Base-by-base conservation (phyloP, 1,284 basidiomycete genomes). In the Hypsizygus ulmarius region DNA sequence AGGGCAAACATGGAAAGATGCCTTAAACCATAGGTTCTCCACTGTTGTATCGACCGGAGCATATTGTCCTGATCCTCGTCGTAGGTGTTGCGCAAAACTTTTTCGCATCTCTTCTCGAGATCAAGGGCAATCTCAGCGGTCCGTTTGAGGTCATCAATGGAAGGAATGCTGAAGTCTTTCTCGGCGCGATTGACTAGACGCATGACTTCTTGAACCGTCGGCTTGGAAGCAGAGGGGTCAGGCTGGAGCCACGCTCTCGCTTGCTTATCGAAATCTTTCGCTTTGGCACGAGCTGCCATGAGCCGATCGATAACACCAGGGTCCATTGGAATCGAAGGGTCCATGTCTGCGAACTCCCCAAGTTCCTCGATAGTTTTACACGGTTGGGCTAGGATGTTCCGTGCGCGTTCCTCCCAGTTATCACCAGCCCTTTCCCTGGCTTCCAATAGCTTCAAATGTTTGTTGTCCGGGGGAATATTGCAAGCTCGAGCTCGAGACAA, bases 261-360 rank as follows among this genome's bases (percentile, higher is more conserved):
- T 57, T 86, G 82, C 67, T 81, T 83, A 64, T 91, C 87, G 59
- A 81, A 82, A 54, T 90, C 87, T 56, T 78, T 78, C 14, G 84
- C 87, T 62, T 83, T 85, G 30, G 69, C 71, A 36, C 79, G 75
- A 38, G 79, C 71, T n/a, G 74, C 71, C 59, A 76, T 68, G 29
- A 91, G 65, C 10, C 79, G 77, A 54, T 82, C 78, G 27, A 82
- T 69, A 41, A 87, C 71, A 18, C 70, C 71, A 12, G 75, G 72
- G 58, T 89, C 81, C 43, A 87, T 76, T 2, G 85, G 84, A 48
- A 87, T 74, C 35, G 69, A 74, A 6, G 73, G 56, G 51, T 85
- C 81, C 59, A 78, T 72, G 49, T 80, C 72, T 7, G 76, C 74
- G 57, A 87, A 81, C 51, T 82, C 76, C 25, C 87, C 81, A 27